Evolutionary conservation across 2,329 filamentous ascomycete species (phyloP).

Genomic region (Fusarium vanettenii): DNA sequence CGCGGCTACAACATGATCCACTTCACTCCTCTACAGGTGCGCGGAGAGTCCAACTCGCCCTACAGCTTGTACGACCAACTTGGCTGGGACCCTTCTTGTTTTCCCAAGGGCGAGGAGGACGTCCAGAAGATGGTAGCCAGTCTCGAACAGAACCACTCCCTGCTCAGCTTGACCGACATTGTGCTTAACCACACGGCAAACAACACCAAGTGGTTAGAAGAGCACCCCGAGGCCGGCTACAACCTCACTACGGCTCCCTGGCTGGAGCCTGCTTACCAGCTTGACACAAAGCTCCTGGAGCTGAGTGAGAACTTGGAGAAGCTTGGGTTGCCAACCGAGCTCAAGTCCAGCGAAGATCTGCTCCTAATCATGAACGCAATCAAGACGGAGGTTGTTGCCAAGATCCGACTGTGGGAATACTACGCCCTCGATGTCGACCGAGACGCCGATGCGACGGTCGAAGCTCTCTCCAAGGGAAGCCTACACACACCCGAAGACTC

Average conservation of each 20-base stretch:
- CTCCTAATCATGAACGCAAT: conserved; percentile 84
- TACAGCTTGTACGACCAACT: conserved; percentile 97
- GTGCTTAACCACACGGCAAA: conserved; percentile 98
- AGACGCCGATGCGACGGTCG: conserved; percentile 74
- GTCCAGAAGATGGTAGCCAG: conserved; percentile 80
- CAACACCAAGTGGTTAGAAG: conserved; percentile 93
- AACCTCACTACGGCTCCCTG: conserved; percentile 90
- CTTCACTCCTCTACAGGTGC: conserved; percentile 92
- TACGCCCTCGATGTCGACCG: conserved; percentile 85
- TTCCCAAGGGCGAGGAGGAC: conserved; percentile 87
- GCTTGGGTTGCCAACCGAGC: conserved; percentile 79
- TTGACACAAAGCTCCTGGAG: conserved; percentile 74
- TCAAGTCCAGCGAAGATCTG: conserved; percentile 79
- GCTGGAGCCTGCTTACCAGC: conserved; percentile 72
- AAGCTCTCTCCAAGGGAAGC: conserved; percentile 76
- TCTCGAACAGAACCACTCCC: conserved; percentile 85
- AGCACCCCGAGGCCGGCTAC: conserved; percentile 96
- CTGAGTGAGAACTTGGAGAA: conserved; percentile 79
- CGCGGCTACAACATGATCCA: conserved; percentile 99
- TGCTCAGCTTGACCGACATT: conserved; percentile 93
- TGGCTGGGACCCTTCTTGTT: conserved; percentile 82
- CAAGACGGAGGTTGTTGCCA: conserved; percentile 81
- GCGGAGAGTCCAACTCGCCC: conserved; percentile 92
- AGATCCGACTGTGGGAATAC: conserved; percentile 90
- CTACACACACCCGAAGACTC: conserved; percentile 64